phyloP scores from a whole-genome alignment of 106 monocot species.

The Amphibolis antarctica region DNA sequence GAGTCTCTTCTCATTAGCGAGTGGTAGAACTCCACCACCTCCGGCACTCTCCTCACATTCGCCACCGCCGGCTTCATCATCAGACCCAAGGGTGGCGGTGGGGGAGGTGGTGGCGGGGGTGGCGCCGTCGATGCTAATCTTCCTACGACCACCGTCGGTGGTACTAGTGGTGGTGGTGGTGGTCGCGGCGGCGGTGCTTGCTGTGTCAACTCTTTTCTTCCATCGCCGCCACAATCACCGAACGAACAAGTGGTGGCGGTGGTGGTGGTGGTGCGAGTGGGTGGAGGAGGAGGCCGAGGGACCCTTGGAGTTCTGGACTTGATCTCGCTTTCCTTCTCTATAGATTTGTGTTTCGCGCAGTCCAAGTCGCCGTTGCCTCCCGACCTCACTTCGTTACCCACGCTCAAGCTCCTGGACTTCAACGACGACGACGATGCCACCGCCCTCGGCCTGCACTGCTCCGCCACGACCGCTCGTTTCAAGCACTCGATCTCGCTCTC shows the following conservation, averaged over 20 bases:
- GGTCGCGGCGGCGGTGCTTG: conserved; percentile 11
- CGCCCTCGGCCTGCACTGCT: conserved; percentile 4
- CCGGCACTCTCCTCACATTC: conserved; percentile 62
- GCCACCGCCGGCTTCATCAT: conserved; percentile 9
- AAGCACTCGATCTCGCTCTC: conserved; percentile 35
- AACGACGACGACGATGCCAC: not conserved
- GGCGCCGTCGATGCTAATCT: not conserved
- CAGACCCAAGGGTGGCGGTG: conserved; percentile 31
- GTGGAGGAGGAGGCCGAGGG: conserved; percentile 62
- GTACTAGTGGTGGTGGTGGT: not conserved
- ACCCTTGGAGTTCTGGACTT: conserved; percentile 24
- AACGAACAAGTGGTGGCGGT: conserved; percentile 25
- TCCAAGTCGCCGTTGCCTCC: not conserved
- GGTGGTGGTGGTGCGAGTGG: conserved; percentile 18
- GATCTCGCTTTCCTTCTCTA: not conserved
- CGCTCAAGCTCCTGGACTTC: not conserved
- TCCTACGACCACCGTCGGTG: not conserved
- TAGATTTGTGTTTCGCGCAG: not conserved
- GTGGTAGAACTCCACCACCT: conserved; percentile 98
- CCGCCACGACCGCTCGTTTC: conserved; percentile 12
- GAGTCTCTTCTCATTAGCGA: conserved; percentile 80
- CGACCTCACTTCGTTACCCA: not conserved
- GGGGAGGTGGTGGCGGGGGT: conserved; percentile 32
- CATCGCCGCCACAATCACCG: no score
- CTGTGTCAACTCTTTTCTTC: not conserved